Evolutionary conservation across 2,329 filamentous ascomycete species (phyloP).

Genomic region (Ophiostoma perfectum): DNA sequence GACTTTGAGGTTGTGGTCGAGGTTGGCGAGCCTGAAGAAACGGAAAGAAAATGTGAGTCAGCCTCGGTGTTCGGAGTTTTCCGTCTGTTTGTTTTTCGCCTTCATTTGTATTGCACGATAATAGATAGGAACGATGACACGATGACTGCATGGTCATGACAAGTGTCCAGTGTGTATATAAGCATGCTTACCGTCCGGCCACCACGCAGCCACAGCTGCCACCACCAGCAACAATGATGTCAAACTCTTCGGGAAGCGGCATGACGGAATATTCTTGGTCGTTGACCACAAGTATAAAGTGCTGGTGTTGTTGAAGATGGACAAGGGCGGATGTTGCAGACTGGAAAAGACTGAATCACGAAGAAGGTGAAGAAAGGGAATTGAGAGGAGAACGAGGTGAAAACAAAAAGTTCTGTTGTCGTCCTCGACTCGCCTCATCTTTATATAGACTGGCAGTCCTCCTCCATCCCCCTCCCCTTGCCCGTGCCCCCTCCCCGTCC

Average conservation of each 20-base stretch:
- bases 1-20: constrained; percentile 68
- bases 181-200: constrained; percentile 46
- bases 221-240: constrained; percentile 74
- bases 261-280: constrained; percentile 11
- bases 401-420: constrained; percentile 3
- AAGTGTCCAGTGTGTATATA: background rate
- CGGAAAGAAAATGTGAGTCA: background rate
- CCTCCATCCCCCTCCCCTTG: constrained; percentile 3
- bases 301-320: background rate
- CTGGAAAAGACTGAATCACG: background rate
- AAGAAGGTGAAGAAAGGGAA: background rate
- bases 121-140: constrained; percentile 22
- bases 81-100: background rate
- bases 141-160: background rate
- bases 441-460: constrained; percentile 9
- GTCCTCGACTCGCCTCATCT: constrained; percentile 7
- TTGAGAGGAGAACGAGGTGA: background rate
- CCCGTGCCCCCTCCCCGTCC: background rate
- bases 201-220: constrained; percentile 61
- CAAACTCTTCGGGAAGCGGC: constrained; percentile 65
- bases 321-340: background rate
- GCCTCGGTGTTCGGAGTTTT: constrained; percentile 11
- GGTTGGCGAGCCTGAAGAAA: constrained; percentile 56
- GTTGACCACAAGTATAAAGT: background rate
- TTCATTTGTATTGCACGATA: background rate